Conservation (phyloP, 169 alveolate genomes). For the Plasmodium falciparum region DNA sequence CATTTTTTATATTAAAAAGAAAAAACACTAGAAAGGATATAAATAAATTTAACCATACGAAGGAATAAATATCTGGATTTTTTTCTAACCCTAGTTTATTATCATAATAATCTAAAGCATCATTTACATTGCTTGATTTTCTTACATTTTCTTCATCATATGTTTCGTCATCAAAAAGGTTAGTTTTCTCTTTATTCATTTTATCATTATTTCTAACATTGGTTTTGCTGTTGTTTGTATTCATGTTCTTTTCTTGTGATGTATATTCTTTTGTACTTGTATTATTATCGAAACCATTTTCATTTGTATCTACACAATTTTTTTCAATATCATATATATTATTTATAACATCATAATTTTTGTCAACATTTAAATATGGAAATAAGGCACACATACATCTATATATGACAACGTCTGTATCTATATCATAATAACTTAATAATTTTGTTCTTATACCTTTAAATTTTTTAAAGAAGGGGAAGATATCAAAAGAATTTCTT, state of each 20-base stretch:
- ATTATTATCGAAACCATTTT: neutral
- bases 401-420: conserved; percentile 63
- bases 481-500: conserved; percentile 42
- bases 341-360: conserved; percentile 17
- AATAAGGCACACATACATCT: conserved; percentile 73
- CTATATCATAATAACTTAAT: conserved; percentile 36
- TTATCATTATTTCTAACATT: neutral
- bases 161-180: conserved; percentile 39
- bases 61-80: conserved; percentile 70
- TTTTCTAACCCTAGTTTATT: conserved; percentile 46
- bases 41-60: conserved; percentile 61
- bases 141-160: conserved; percentile 21
- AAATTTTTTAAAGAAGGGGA: conserved; percentile 56
- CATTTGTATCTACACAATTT: neutral
- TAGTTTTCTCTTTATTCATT: conserved; percentile 4
- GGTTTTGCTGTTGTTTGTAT: neutral
- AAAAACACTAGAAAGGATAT: conserved; percentile 41
- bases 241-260: neutral
- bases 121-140: conserved; percentile 26
- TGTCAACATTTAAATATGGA: conserved; percentile 59
- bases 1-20: conserved; percentile 48
- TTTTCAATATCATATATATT: conserved; percentile 40
- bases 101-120: conserved; percentile 62
- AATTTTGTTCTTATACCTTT: conserved; percentile 32
- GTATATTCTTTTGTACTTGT: neutral